phyloP scores from a whole-genome alignment of 139 green algal genomes.

The Coelastrella sp. region DNA sequence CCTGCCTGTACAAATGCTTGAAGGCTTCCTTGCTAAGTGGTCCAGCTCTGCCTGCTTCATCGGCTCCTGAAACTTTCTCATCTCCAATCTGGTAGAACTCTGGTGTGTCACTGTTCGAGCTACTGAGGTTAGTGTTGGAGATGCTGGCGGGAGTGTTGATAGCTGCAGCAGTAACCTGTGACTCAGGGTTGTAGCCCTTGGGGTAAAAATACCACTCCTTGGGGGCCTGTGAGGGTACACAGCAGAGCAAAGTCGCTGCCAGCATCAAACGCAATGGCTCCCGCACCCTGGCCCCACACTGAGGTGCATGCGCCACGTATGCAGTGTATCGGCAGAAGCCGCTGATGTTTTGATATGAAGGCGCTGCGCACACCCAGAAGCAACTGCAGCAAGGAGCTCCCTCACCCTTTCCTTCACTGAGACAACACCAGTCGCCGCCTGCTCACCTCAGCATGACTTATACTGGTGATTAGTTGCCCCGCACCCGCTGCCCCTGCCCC shows the following conservation, averaged over 20 bases:
- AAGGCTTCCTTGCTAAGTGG: constrained; percentile 84
- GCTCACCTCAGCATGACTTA: constrained; percentile 51
- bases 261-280: too few relatives aligned
- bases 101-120: background rate
- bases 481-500: constrained; percentile 40
- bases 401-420: too few relatives aligned
- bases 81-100: constrained; percentile 9
- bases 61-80: background rate
- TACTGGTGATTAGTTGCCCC: constrained; percentile 46
- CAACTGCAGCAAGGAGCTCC: too few relatives aligned
- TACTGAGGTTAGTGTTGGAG: background rate
- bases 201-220: constrained; percentile 85
- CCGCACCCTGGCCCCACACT: too few relatives aligned
- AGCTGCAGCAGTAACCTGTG: background rate
- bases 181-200: constrained; percentile 44
- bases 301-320: too few relatives aligned
- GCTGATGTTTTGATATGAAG: too few relatives aligned
- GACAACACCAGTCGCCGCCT: too few relatives aligned
- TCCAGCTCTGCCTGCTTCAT: constrained; percentile 63
- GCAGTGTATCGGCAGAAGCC: too few relatives aligned
- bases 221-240: constrained; percentile 51
- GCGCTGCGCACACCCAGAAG: too few relatives aligned
- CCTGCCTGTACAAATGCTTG: constrained; percentile 58
- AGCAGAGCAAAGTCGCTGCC: too few relatives aligned
- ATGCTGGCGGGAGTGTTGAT: background rate